A percentile compares a stretch with the other conserved stretches of the same genome.
Conservation (phyloP, 208 protist genomes). For the Zelonia costaricensis region DNA sequence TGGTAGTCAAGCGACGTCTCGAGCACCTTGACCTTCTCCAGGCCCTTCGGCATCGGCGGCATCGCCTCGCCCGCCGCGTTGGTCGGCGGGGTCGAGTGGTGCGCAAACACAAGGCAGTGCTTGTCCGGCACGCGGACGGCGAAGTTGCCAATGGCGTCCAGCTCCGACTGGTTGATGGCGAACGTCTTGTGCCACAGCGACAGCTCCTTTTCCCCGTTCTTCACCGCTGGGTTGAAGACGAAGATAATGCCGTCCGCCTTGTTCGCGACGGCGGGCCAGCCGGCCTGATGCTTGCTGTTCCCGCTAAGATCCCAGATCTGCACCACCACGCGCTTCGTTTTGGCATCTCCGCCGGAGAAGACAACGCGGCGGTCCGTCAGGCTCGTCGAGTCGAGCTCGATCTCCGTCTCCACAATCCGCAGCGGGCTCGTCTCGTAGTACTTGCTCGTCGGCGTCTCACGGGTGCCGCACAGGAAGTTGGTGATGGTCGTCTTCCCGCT, state of each 20-base stretch:
- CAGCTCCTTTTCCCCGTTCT: slow-evolving; percentile 79
- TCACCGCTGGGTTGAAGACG: slow-evolving; percentile 84
- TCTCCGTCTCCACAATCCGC: slow-evolving; percentile 90
- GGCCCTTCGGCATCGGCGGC: slow-evolving; percentile 69
- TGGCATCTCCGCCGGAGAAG: slow-evolving; percentile 52
- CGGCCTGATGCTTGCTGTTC: slow-evolving; percentile 78
- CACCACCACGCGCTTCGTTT: slow-evolving; percentile 53
- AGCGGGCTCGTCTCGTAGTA: slow-evolving; percentile 88
- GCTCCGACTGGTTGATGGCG: slow-evolving; percentile 61
- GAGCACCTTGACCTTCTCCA: slow-evolving; percentile 72
- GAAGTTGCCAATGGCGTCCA: slow-evolving; percentile 76
- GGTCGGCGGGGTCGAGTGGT: slow-evolving; percentile 63
- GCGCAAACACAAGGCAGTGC: slow-evolving; percentile 78
- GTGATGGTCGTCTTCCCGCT: slow-evolving; percentile 85
- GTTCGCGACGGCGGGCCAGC: slow-evolving; percentile 83
- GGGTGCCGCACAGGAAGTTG: slow-evolving; percentile 80
- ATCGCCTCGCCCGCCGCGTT: slow-evolving; percentile 28
- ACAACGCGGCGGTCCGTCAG: slow-evolving; percentile 57
- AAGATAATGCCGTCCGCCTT: slow-evolving; percentile 86
- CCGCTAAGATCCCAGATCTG: slow-evolving; percentile 91
- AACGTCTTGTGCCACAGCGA: slow-evolving; percentile 92
- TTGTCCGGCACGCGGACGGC: slow-evolving; percentile 49
- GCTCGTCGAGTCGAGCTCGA: slow-evolving; percentile 63
- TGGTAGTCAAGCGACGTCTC: slow-evolving; percentile 89
- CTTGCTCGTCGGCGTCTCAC: slow-evolving; percentile 73